Evolutionary conservation across 352 stramenopile species (phyloP).

Genomic region (Phytophthora pini): DNA sequence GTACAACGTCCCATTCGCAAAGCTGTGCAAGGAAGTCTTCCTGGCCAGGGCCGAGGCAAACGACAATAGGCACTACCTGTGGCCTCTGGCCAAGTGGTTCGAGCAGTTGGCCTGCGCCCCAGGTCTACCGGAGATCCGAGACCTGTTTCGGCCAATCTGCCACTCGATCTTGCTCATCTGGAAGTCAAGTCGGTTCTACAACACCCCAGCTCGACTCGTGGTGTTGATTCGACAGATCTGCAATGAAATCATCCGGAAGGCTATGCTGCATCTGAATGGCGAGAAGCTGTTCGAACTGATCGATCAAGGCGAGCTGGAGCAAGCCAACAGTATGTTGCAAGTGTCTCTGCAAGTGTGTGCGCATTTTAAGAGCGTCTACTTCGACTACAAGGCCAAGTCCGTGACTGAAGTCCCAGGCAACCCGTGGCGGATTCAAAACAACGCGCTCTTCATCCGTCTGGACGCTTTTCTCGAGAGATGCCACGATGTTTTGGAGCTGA

Average conservation of each 20-base stretch:
- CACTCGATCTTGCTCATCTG: slow-evolving; percentile 91
- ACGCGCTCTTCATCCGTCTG: slow-evolving; percentile 90
- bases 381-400: slow-evolving; percentile 92
- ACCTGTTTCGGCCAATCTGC: slow-evolving; percentile 87
- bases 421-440: slow-evolving; percentile 92
- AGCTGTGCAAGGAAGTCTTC: slow-evolving; percentile 94
- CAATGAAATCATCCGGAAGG: slow-evolving; percentile 89
- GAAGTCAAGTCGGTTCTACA: slow-evolving; percentile 93
- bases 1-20: slow-evolving; percentile 93
- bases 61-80: slow-evolving; percentile 88
- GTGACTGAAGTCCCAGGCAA: slow-evolving; percentile 83
- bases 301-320: slow-evolving; percentile 73
- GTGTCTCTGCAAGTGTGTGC: slow-evolving; percentile 83
- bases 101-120: slow-evolving; percentile 41
- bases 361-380: slow-evolving; percentile 92
- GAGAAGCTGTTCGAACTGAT: slow-evolving; percentile 84
- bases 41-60: slow-evolving; percentile 86
- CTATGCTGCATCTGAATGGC: slow-evolving; percentile 75
- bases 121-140: slow-evolving; percentile 61
- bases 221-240: slow-evolving; percentile 90
- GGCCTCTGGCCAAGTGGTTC: slow-evolving; percentile 76
- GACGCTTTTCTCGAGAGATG: slow-evolving; percentile 93
- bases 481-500: slow-evolving; percentile 91
- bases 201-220: slow-evolving; percentile 87
- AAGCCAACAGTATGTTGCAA: slow-evolving; percentile 76